phyloP scores from a whole-genome alignment of 768 basidiomycete genomes.

The Lactarius psammicola region DNA sequence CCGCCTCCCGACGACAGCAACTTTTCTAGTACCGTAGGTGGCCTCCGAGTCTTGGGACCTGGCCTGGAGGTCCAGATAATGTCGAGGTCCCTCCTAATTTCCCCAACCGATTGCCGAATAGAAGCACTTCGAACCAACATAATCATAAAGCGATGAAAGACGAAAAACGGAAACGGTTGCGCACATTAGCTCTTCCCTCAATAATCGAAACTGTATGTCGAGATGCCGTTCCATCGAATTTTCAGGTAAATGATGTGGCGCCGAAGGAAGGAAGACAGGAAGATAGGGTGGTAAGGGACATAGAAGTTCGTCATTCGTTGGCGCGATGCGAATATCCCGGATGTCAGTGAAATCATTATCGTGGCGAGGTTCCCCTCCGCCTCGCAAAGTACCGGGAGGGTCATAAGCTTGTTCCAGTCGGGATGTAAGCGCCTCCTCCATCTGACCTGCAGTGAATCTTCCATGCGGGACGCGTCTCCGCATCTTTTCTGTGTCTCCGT shows the following conservation, averaged over 20 bases:
- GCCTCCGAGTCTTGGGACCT: not conserved
- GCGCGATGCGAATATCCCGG: slow-evolving; percentile 57
- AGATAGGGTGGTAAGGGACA: slow-evolving; percentile 51
- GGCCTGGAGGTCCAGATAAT: slow-evolving; percentile 16
- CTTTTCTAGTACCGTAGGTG: slow-evolving; percentile 43
- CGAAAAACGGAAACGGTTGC: slow-evolving; percentile 24
- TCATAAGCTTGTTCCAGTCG: slow-evolving; percentile 46
- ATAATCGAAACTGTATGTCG: slow-evolving; percentile 72
- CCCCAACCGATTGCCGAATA: slow-evolving; percentile 27
- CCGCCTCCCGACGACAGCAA: slow-evolving; percentile 56
- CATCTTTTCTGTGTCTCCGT: slow-evolving; percentile 35
- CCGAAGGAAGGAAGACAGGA: slow-evolving; percentile 58
- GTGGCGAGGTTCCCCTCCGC: slow-evolving; percentile 52
- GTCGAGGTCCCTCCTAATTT: slow-evolving; percentile 27
- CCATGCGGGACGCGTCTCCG: slow-evolving; percentile 6
- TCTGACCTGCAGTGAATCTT: slow-evolving; percentile 25
- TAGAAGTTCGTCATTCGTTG: slow-evolving; percentile 65
- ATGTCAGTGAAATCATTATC: slow-evolving; percentile 66
- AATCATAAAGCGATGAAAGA: not conserved
- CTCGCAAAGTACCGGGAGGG: slow-evolving; percentile 52
- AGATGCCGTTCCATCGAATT: slow-evolving; percentile 64
- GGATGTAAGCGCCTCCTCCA: slow-evolving; percentile 40
- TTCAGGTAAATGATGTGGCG: slow-evolving; percentile 58
- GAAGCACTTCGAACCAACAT: slow-evolving; percentile 18
- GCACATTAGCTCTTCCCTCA: slow-evolving; percentile 70